Conservation (phyloP, 768 basidiomycete genomes). For the Macrolepiota dolichaula region DNA sequence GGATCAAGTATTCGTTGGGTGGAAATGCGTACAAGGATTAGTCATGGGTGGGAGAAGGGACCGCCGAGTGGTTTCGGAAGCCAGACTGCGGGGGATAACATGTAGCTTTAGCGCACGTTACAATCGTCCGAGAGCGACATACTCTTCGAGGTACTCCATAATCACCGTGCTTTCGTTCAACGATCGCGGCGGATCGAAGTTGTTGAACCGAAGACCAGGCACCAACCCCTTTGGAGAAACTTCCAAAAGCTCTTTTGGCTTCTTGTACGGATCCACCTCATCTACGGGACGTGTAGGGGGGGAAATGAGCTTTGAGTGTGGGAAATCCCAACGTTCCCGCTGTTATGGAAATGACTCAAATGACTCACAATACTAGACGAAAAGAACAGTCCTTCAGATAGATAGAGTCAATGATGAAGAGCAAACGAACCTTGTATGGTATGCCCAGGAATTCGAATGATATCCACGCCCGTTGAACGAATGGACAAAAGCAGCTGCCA, state of each 20-base stretch:
- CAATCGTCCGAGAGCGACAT: slow-evolving; percentile 15
- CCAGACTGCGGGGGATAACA: slow-evolving; percentile 23
- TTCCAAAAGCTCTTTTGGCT: slow-evolving; percentile 74
- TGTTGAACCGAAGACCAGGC: slow-evolving; percentile 59
- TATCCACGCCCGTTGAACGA: slow-evolving; percentile 81
- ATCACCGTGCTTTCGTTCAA: slow-evolving; percentile 82
- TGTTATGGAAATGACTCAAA: not conserved
- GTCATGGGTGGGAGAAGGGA: slow-evolving; percentile 55
- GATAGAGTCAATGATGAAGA: not conserved
- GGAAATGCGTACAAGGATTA: slow-evolving; percentile 51
- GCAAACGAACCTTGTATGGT: slow-evolving; percentile 58
- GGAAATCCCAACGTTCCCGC: not conserved
- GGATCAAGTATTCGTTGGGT: not conserved
- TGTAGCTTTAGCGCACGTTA: not conserved
- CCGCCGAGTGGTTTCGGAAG: slow-evolving; percentile 40
- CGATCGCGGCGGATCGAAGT: slow-evolving; percentile 51
- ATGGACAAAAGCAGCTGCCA: slow-evolving; percentile 74
- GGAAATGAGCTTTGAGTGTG: not conserved
- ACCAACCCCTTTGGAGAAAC: slow-evolving; percentile 83
- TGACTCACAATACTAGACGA: slow-evolving; percentile 20
- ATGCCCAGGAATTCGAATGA: slow-evolving; percentile 67
- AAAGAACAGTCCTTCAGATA: too few species aligned
- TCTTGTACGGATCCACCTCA: slow-evolving; percentile 82
- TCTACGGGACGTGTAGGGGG: slow-evolving; percentile 32
- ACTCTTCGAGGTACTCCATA: slow-evolving; percentile 79